phyloP scores from a whole-genome alignment of 306 rosid species.

The Castanea mollissima region DNA sequence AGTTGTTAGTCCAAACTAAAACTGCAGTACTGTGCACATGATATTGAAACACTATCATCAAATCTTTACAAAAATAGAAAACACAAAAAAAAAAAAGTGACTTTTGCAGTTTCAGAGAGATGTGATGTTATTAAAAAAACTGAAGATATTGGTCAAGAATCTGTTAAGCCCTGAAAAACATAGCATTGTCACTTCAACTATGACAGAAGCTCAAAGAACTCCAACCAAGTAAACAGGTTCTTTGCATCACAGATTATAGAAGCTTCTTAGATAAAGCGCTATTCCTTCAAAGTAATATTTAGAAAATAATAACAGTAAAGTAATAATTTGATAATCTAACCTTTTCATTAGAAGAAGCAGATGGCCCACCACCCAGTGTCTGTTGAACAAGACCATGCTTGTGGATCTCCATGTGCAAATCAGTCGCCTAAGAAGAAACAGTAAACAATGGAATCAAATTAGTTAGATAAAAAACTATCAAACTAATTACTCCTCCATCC shows the following conservation, averaged over 20 bases:
- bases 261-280: neutral
- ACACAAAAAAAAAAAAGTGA: neutral
- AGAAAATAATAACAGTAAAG: neutral
- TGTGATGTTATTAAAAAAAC: neutral
- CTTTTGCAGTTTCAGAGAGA: neutral
- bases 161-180: neutral
- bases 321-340: constrained; percentile 29
- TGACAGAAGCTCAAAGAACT: neutral
- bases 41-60: neutral
- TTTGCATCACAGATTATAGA: neutral
- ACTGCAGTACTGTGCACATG: neutral
- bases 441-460: neutral
- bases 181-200: neutral
- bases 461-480: neutral
- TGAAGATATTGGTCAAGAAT: neutral
- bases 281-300: neutral
- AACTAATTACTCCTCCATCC: neutral
- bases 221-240: neutral
- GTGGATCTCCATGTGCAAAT: constrained; percentile 73
- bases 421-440: constrained; percentile 52
- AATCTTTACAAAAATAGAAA: neutral
- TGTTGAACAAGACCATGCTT: constrained; percentile 55
- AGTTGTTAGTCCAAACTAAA: neutral
- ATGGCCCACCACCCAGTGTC: constrained; percentile 40
- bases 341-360: constrained; percentile 52